Percentiles rank a stretch among this genome's conserved stretches.
Evolutionary conservation across 805 yeast species (phyloP).

Genomic region (Maudiozyma turicensis): DNA sequence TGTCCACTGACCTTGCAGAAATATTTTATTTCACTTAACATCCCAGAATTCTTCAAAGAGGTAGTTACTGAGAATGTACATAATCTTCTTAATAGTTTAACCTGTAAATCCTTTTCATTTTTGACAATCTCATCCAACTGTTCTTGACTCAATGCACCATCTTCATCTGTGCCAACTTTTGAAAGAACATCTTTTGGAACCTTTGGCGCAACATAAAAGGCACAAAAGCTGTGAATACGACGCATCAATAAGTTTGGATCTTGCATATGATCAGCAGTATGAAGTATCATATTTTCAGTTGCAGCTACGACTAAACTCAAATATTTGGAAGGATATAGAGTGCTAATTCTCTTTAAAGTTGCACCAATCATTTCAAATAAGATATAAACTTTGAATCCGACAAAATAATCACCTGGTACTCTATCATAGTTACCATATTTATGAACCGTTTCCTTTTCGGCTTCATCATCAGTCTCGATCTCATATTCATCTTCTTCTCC

Average conservation of each 20-base stretch:
- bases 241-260: slow-evolving; percentile 41
- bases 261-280: slow-evolving; percentile 29
- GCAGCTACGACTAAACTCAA: slow-evolving; percentile 59
- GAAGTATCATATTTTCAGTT: slow-evolving; percentile 41
- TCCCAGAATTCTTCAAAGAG: slow-evolving; percentile 24
- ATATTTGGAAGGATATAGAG: slow-evolving; percentile 72
- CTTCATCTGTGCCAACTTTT: slow-evolving; percentile 12
- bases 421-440: slow-evolving; percentile 5
- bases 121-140: slow-evolving; percentile 35
- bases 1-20: slow-evolving; percentile 14
- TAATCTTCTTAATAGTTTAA: slow-evolving; percentile 54
- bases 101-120: slow-evolving; percentile 55
- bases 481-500: slow-evolving; percentile 6
- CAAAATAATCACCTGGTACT: slow-evolving; percentile 26
- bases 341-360: slow-evolving; percentile 50
- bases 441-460: background rate
- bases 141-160: slow-evolving; percentile 22
- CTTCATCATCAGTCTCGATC: slow-evolving; percentile 1
- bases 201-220: slow-evolving; percentile 45
- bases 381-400: slow-evolving; percentile 53
- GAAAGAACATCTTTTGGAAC: slow-evolving; percentile 29
- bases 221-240: slow-evolving; percentile 53
- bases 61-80: slow-evolving; percentile 43
- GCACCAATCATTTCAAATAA: slow-evolving; percentile 55
- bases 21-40: slow-evolving; percentile 20